Evolutionary conservation across 768 basidiomycete species (phyloP).

Genomic region (Russula sp.): DNA sequence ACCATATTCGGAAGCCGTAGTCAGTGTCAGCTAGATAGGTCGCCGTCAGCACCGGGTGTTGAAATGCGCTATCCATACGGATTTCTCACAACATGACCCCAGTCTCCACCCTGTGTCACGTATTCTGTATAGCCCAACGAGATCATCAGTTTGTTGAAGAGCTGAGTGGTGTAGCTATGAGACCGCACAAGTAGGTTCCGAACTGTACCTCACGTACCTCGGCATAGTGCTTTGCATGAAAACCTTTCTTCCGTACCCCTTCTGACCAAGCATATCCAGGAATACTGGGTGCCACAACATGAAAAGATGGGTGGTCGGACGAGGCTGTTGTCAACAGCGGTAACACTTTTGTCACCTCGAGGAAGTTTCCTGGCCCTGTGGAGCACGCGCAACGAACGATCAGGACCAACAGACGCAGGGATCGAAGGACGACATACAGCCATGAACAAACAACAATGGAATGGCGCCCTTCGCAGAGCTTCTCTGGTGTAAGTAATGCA

Average conservation of each 20-base stretch:
- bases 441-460: constrained; percentile 29
- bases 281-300: constrained; percentile 51
- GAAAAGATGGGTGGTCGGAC: constrained; percentile 46
- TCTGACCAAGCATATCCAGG: constrained; percentile 60
- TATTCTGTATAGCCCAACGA: constrained; percentile 26
- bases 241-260: constrained; percentile 33
- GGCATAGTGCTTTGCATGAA: constrained; percentile 22
- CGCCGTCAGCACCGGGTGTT: too few species aligned
- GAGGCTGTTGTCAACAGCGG: constrained; percentile 40
- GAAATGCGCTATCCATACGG: too few species aligned
- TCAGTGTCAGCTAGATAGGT: constrained; percentile 25
- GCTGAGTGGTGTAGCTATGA: background rate
- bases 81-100: constrained; percentile 28
- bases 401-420: too few species aligned
- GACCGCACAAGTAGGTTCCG: background rate
- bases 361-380: constrained; percentile 16
- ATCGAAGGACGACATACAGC: constrained; percentile 20
- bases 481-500: constrained; percentile 32
- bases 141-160: constrained; percentile 24
- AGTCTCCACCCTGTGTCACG: constrained; percentile 46
- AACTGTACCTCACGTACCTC: constrained; percentile 19
- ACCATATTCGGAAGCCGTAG: constrained; percentile 25
- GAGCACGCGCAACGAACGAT: background rate
- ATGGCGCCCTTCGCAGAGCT: constrained; percentile 25
- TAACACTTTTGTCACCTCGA: constrained; percentile 49